Conservation (phyloP, 805 yeast genomes). For the Sungouiozyma ichnusensis region DNA sequence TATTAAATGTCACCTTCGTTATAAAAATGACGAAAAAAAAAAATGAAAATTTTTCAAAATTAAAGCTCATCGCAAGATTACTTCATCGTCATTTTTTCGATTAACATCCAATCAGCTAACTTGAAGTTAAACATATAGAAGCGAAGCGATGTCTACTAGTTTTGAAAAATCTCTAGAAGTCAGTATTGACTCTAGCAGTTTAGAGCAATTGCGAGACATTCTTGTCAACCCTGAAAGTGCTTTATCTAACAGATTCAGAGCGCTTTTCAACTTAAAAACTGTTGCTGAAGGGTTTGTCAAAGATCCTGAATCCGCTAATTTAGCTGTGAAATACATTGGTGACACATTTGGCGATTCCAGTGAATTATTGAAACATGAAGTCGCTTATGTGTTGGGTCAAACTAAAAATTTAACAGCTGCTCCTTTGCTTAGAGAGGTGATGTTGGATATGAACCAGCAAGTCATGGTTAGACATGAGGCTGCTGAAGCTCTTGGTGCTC, state of each 20-base stretch:
- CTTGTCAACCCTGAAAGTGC: constrained; percentile 53
- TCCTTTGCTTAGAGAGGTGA: constrained; percentile 60
- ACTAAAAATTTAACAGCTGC: constrained; percentile 77
- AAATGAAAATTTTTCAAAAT: neutral
- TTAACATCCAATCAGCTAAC: too few relatives aligned
- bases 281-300: constrained; percentile 64
- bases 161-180: constrained; percentile 29
- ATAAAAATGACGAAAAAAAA: neutral
- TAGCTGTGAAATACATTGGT: constrained; percentile 73
- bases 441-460: constrained; percentile 61
- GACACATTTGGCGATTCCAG: constrained; percentile 73
- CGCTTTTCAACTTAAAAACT: constrained; percentile 81
- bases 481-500: constrained; percentile 96
- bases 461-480: constrained; percentile 99
- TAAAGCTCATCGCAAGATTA: neutral
- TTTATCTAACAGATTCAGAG: constrained; percentile 84
- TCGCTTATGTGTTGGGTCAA: constrained; percentile 95
- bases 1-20: too few relatives aligned
- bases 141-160: constrained; percentile 26
- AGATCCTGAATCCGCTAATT: constrained; percentile 43
- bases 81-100: neutral
- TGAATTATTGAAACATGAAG: constrained; percentile 92
- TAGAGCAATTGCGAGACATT: constrained; percentile 66
- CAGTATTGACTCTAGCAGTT: constrained; percentile 30
- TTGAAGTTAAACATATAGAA: neutral